Conservation (phyloP, 2,329 filamentous ascomycete species). For the Diaporthe longicolla region DNA sequence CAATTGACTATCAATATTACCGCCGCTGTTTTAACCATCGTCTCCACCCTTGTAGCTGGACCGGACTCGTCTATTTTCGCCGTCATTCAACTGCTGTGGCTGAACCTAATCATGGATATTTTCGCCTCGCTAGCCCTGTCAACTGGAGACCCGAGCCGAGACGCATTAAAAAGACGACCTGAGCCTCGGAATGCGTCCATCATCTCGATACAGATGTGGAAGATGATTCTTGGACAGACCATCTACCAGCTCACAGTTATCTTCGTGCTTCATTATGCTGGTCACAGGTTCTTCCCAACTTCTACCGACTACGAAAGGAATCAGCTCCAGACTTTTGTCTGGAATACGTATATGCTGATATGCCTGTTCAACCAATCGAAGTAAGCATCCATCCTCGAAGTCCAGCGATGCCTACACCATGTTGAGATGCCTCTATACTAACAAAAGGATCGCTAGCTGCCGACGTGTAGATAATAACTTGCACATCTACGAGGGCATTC, state of each 20-base stretch:
- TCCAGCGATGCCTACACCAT: background rate
- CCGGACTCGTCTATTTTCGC: constrained; percentile 68
- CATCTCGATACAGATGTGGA: constrained; percentile 83
- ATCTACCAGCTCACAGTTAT: constrained; percentile 77
- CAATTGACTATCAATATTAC: constrained; percentile 76
- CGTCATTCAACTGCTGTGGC: constrained; percentile 73
- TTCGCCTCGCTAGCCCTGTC: constrained; percentile 70
- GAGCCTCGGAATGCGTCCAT: constrained; percentile 50
- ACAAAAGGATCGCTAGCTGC: constrained; percentile 60
- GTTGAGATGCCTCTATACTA: background rate
- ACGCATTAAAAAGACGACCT: constrained; percentile 58
- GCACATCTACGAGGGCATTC: constrained; percentile 85
- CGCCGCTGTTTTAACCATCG: constrained; percentile 71
- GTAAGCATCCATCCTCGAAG: background rate
- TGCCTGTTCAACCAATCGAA: constrained; percentile 83
- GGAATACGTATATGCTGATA: constrained; percentile 92
- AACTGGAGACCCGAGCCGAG: constrained; percentile 61
- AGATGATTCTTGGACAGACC: constrained; percentile 84
- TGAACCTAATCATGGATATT: constrained; percentile 76
- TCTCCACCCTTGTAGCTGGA: constrained; percentile 68
- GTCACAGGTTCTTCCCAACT: constrained; percentile 62
- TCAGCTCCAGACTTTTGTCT: constrained; percentile 73
- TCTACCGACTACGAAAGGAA: constrained; percentile 59
- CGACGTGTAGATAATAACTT: constrained; percentile 86
- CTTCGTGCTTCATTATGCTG: constrained; percentile 74